phyloP scores from a whole-genome alignment of 129 eudicot species.

The Helianthus annuus region HanXRQr2.0-SUNRISE NC_035433.2:38558217-38558716 shows the following conservation, averaged over 20 bases:
- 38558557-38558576: not conserved
- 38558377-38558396: not conserved
- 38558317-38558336: not conserved
- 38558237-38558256: too few relatives aligned
- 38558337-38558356: not conserved
- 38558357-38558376: not conserved
- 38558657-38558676: constrained; percentile 72
- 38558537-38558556: not conserved
- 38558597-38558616: not conserved
- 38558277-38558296: too few relatives aligned
- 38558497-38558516: not conserved
- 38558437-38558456: constrained; percentile 7
- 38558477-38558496: not conserved
- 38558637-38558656: constrained; percentile 90
- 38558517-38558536: not conserved
- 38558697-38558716: constrained; percentile 87
- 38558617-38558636: constrained; percentile 19
- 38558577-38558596: not conserved
- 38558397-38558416: not conserved
- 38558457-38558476: not conserved
- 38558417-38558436: not conserved
- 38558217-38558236: too few relatives aligned
- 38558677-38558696: constrained; percentile 82
- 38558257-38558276: too few relatives aligned
- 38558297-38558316: too few relatives aligned